Percentiles rank a stretch among this genome's conserved stretches.
phyloP scores from a whole-genome alignment of 192 early-diverging fungal genomes.

The Obelidium mucronatum region DNA sequence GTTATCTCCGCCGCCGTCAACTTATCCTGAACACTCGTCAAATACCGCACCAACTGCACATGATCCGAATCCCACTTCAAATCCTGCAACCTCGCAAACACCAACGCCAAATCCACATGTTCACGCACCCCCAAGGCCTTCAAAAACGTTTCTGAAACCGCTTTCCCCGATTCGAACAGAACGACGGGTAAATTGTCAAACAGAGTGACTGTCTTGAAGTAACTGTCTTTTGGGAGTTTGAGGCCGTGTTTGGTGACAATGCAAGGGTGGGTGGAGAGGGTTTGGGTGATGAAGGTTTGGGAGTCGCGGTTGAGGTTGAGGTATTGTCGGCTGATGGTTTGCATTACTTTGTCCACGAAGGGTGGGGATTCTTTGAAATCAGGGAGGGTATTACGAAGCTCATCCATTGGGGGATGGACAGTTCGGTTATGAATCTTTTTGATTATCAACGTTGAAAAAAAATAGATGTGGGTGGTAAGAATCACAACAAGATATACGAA shows the following conservation, averaged over 20 bases:
- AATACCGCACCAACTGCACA: constrained; percentile 80
- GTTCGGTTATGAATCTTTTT: constrained; percentile 51
- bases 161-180: constrained; percentile 57
- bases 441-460: background rate
- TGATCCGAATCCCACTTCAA: constrained; percentile 80
- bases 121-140: constrained; percentile 80
- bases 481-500: background rate
- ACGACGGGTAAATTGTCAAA: constrained; percentile 86
- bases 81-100: constrained; percentile 80
- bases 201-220: constrained; percentile 80
- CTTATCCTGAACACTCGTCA: constrained; percentile 72
- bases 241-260: constrained; percentile 78
- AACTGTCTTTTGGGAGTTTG: constrained; percentile 70
- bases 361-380: constrained; percentile 57
- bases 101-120: constrained; percentile 83
- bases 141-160: constrained; percentile 64
- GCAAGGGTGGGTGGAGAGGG: constrained; percentile 54
- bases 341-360: constrained; percentile 76
- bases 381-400: constrained; percentile 53
- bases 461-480: background rate
- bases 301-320: constrained; percentile 27
- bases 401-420: constrained; percentile 70
- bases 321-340: constrained; percentile 59
- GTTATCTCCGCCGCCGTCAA: constrained; percentile 67
- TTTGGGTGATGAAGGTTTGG: constrained; percentile 40